Evolutionary conservation across 495 filamentous ascomycete genomes (phyloP), one percentile per base, ranked within the genome.

Genomic region (Penicillium verhagenii): DNA sequence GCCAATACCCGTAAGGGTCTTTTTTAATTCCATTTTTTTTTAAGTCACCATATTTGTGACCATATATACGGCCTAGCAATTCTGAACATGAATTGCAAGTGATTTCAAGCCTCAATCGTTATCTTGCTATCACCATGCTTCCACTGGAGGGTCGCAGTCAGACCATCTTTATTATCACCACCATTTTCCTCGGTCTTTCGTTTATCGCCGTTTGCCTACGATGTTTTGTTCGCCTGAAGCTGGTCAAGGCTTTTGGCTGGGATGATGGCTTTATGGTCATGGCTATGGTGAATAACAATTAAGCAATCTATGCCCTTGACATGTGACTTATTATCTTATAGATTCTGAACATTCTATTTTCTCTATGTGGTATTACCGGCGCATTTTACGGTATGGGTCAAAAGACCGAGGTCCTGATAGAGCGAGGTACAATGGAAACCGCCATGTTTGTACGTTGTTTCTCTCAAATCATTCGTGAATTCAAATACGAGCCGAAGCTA

Each of bases 191-290:
- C 21, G 58, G 64, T 0, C 50, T 77, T 19, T 74, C 71, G 0
- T 72, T 75, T 24, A 65, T 74, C 43, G 53, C 69, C 0, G 72
- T 77, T 3, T 64, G 65, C 23, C 56, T 77, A 20, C 62, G 73
- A 73, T 72, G 71, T 40, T 75, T 75, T 48, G 73, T 77, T 26
- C 66, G 73, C 6, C 38, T 77, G 21, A 63, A 56, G 33, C 47
- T 76, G 7, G 69, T 76, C 50, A 70, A 61, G 54, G 69, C 71
- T 16, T 77, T 75, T 56, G 73, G 73, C 10, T 77, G 72, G 72
- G 73, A 77, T 69, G 73, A 77, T 66, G 50, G 55, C 2, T 37
- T 73, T 29, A 76, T 76, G 72, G 67, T 74, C 3, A 65, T 68
- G 48, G 72, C 73, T 19, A 73, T 74, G 73, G 68, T 73, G 68